A percentile compares a stretch with the other conserved stretches of the same genome.
Conservation (phyloP, 306 rosid species). For the Vigna angularis region DNA sequence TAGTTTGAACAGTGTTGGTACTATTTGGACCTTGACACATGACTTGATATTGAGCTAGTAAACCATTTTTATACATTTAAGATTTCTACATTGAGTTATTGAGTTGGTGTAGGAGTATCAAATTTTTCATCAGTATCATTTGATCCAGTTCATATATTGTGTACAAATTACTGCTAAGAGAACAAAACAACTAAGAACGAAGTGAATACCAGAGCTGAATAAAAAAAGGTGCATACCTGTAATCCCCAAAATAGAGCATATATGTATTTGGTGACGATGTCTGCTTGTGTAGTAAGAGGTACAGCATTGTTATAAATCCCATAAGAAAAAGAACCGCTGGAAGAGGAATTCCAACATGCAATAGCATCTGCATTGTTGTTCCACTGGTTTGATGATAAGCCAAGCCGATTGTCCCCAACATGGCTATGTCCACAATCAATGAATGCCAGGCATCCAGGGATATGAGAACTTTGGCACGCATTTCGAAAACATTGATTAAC, state of each 20-base stretch:
- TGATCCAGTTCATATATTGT: neutral
- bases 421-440: constrained; percentile 69
- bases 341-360: constrained; percentile 49
- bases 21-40: neutral
- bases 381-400: neutral
- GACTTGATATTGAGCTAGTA: neutral
- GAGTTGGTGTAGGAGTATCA: neutral
- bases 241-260: constrained; percentile 49
- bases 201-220: constrained; percentile 25
- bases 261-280: constrained; percentile 26
- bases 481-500: constrained; percentile 77
- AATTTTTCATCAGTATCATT: neutral
- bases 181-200: neutral
- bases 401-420: neutral
- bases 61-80: neutral
- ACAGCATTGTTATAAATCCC: constrained; percentile 42
- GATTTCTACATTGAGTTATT: neutral
- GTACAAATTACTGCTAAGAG: neutral
- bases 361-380: neutral
- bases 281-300: constrained; percentile 37
- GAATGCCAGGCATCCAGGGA: constrained; percentile 8
- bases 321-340: constrained; percentile 21
- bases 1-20: neutral
- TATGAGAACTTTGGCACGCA: constrained; percentile 44
- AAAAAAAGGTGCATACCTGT: constrained; percentile 21